phyloP scores from a whole-genome alignment of 805 yeast species.

The Yarrowia divulgata region DNA sequence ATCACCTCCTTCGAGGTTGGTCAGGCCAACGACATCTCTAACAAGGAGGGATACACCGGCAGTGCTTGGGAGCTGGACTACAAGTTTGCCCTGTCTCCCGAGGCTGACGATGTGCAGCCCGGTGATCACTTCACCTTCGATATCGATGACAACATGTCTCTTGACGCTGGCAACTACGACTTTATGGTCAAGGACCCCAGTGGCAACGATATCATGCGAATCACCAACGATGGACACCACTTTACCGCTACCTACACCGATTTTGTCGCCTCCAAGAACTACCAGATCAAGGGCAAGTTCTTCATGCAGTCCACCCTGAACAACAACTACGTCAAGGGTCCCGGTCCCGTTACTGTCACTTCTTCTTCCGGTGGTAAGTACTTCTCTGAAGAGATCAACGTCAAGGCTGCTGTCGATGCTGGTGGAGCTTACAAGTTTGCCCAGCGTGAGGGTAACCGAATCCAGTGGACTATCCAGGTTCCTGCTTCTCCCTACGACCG shows the following conservation, averaged over 20 bases:
- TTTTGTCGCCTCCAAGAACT: background rate
- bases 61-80: conserved; percentile 23
- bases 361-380: background rate
- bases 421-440: conserved; percentile 7
- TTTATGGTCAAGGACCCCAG: conserved; percentile 22
- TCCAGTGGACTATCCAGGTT: conserved; percentile 18
- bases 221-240: conserved; percentile 23
- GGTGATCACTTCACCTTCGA: conserved; percentile 30
- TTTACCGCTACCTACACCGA: conserved; percentile 25
- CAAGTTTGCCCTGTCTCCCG: conserved; percentile 24
- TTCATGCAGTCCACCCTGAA: background rate
- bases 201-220: conserved; percentile 22
- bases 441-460: background rate
- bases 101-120: conserved; percentile 8
- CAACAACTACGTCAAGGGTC: background rate
- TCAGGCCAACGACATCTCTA: background rate
- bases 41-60: conserved; percentile 9
- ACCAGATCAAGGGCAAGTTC: background rate
- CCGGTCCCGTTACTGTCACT: background rate
- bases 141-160: background rate
- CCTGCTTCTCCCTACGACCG: conserved; percentile 18
- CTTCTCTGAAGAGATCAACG: background rate
- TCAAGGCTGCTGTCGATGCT: background rate
- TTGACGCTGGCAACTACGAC: conserved; percentile 16
- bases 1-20: conserved; percentile 23